A percentile compares a stretch with the other conserved stretches of the same genome.
Conservation (phyloP, 2,329 filamentous ascomycete species). For the Botryotinia calthae region DNA sequence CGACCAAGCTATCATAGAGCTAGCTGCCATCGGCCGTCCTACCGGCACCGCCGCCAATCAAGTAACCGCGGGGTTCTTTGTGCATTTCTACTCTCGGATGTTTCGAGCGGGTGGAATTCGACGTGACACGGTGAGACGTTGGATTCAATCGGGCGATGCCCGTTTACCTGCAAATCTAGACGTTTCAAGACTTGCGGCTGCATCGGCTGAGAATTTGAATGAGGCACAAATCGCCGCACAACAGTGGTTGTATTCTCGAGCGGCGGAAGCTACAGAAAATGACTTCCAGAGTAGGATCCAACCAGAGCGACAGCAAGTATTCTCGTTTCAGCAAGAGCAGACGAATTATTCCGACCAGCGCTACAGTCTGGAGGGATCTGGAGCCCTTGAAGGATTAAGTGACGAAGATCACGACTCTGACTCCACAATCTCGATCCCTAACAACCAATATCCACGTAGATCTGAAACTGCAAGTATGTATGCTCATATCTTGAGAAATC, state of each 20-base stretch:
- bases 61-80: not conserved
- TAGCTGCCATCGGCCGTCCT: not conserved
- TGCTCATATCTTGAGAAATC: not conserved
- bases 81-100: not conserved
- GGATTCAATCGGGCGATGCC: not conserved
- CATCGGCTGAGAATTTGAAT: not conserved
- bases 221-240: not conserved
- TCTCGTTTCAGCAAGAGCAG: not conserved
- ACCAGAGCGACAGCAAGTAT: not conserved
- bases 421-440: not conserved
- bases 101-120: not conserved
- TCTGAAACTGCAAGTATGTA: not conserved
- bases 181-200: not conserved
- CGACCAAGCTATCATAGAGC: not conserved
- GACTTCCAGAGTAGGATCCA: not conserved
- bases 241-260: rapidly evolving
- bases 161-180: not conserved
- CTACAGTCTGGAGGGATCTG: not conserved
- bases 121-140: not conserved
- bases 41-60: not conserved
- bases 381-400: not conserved
- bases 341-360: no score
- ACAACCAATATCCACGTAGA: not conserved
- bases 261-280: not conserved
- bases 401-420: not conserved